A percentile compares a stretch with the other conserved stretches of the same genome.
phyloP scores from a whole-genome alignment of 176 grass and related monocot species.

The Aegilops longissima region DNA sequence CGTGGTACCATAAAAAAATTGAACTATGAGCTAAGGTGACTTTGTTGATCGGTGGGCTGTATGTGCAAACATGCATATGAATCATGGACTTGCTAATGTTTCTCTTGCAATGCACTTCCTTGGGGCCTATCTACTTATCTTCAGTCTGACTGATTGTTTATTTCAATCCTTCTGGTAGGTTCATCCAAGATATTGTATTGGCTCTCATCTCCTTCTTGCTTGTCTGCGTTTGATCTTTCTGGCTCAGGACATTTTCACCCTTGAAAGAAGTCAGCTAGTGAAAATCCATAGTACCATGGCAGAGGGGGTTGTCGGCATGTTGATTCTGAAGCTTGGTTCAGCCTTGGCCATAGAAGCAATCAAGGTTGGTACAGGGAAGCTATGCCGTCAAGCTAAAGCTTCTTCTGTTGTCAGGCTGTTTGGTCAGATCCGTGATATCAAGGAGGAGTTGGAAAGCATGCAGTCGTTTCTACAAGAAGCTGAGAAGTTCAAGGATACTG shows the following conservation, averaged over 20 bases:
- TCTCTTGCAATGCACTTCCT: not conserved
- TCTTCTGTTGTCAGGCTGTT: slow-evolving; percentile 1
- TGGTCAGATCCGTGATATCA: slow-evolving; percentile 9
- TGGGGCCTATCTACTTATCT: not conserved
- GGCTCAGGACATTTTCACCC: not conserved
- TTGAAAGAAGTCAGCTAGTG: not conserved
- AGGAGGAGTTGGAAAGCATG: slow-evolving; percentile 4
- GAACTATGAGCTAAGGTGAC: not conserved
- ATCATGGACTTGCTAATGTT: not conserved
- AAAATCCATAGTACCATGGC: not conserved
- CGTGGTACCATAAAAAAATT: not conserved
- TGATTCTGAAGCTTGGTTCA: slow-evolving; percentile 9
- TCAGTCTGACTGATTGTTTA: not conserved
- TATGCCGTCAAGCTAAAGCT: not conserved
- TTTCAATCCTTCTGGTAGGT: not conserved
- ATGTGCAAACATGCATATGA: not conserved
- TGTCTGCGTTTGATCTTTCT: not conserved
- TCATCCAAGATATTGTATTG: not conserved
- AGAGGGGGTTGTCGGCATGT: not conserved
- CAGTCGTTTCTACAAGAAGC: slow-evolving; percentile 6
- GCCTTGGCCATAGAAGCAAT: not conserved
- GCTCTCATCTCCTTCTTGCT: not conserved
- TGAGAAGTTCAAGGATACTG: not conserved
- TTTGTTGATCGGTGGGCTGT: not conserved
- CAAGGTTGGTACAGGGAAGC: not conserved